Evolutionary conservation across 441 rosid species (phyloP).

Genomic region (Populus hybrid): DNA sequence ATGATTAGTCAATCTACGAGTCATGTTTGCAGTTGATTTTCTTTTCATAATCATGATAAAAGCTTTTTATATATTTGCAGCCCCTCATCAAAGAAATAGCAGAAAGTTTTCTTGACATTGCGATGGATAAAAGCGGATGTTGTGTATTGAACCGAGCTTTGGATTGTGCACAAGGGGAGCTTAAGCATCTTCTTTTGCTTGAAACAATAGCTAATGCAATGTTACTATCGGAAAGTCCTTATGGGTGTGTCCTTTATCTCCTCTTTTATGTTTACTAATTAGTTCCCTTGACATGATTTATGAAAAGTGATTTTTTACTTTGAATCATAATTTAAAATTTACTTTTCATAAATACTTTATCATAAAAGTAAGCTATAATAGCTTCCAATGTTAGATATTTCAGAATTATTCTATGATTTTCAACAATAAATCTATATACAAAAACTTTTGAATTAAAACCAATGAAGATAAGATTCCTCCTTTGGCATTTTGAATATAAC

Average conservation of each 20-base stretch:
- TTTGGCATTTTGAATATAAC: too few species aligned
- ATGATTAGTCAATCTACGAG: not conserved
- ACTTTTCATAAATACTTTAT: too few species aligned
- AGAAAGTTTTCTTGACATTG: constrained; percentile 28
- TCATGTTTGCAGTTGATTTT: not conserved
- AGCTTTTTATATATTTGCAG: constrained; percentile 22
- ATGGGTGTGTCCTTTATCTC: constrained; percentile 30
- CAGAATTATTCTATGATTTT: not conserved
- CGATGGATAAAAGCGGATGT: constrained; percentile 48
- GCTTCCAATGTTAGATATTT: not conserved
- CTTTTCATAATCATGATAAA: not conserved
- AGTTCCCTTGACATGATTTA: not conserved
- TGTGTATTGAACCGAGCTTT: constrained; percentile 37
- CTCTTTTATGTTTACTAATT: not conserved
- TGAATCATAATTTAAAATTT: not conserved
- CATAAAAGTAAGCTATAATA: not conserved
- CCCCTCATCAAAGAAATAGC: constrained; percentile 28
- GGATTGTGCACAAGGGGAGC: constrained; percentile 14
- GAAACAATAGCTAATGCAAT: constrained; percentile 25
- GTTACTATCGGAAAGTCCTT: constrained; percentile 31
- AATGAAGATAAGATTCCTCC: too few species aligned
- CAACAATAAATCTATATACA: not conserved
- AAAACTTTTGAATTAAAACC: too few species aligned
- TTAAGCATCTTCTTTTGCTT: constrained; percentile 21
- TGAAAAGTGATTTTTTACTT: not conserved